Evolutionary conservation across 164 flowering plant species (phyloP), one percentile per base, ranked within the genome.

Genomic region (Tinospora cordifolia): DNA sequence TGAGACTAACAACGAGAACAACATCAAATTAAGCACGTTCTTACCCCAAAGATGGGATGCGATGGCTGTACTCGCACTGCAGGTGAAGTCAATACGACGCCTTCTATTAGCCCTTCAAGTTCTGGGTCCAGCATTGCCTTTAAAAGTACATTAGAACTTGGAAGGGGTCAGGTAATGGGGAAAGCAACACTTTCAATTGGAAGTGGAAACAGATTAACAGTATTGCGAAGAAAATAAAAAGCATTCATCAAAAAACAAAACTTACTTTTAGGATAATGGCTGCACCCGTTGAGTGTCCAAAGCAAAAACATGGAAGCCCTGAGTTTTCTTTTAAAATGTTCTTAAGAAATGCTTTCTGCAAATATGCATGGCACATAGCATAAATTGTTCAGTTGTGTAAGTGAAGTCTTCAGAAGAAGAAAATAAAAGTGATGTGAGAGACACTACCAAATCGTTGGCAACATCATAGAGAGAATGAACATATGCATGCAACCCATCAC

Each of bases 211-310:
- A 51, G 7, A 51, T 51, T 51, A 7, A 51, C 22, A 51, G n/a
- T 51, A 51, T 51, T 51, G 7, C 59, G 1, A 19, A 51, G 4
- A 19, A 14, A 9, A 10, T 17, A 19, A 15, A 19, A 14, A 9
- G 22, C 21, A 19, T 24, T 54, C 24, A 54, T 54, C 25, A 17
- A 19, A 17, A 19, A 54, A 5, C 24, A 30, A 62, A 39, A 3
- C 75, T 71, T 73, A 90, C 97, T 88, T 90, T 91, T 6, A 91
- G 81, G 59, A 91, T 27, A 59, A 93, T 91, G 49, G 96, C 96
- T 71, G 77, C 98, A 75, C 98, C 97, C 12, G 96, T 93, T 47
- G 98, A 93, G 79, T 93, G 97, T 40, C 94, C 98, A 83, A 90
- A 90, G 75, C 85, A 87, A 75, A 93, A 93, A 74, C 91, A 90